Percentiles rank a stretch among this genome's conserved stretches.
Conservation (phyloP, 306 rosid species). For the Arachis stenosperma region DNA sequence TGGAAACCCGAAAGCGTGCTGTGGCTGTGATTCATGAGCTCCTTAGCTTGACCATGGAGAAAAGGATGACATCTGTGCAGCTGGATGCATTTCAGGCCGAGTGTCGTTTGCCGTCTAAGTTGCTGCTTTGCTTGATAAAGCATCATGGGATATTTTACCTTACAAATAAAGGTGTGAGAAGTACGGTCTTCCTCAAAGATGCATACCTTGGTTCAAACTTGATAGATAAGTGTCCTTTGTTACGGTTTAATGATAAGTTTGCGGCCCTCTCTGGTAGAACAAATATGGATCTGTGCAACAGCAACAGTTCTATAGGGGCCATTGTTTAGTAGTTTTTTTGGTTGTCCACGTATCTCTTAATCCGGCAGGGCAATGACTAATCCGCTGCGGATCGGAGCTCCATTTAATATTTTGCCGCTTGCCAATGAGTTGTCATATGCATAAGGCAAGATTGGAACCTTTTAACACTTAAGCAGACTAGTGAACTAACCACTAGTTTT, state of each 20-base stretch:
- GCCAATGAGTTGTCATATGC: too few species aligned
- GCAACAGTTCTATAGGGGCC: constrained; percentile 45
- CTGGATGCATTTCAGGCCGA: constrained; percentile 75
- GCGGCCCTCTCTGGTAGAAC: constrained; percentile 63
- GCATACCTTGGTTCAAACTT: constrained; percentile 64
- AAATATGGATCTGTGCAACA: constrained; percentile 46
- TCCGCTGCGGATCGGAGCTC: too few species aligned
- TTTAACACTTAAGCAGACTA: too few species aligned
- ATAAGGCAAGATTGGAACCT: too few species aligned
- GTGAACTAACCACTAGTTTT: too few species aligned
- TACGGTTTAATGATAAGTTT: constrained; percentile 54
- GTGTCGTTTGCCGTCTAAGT: constrained; percentile 73
- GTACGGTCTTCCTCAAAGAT: constrained; percentile 75
- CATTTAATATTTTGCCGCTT: too few species aligned
- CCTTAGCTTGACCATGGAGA: constrained; percentile 79
- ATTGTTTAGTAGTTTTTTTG: constrained; percentile 33
- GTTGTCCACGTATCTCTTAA: too few species aligned
- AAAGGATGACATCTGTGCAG: constrained; percentile 80
- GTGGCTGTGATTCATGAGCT: constrained; percentile 89
- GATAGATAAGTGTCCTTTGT: constrained; percentile 61
- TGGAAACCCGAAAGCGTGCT: constrained; percentile 70
- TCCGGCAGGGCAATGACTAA: too few species aligned
- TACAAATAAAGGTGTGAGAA: constrained; percentile 85
- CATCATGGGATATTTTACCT: constrained; percentile 90
- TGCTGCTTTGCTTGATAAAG: constrained; percentile 74